A percentile compares a stretch with the other conserved stretches of the same genome.
These are phyloP conservation scores for Aspergillus fumigatus DNA, from an alignment of 2,329 filamentous ascomycete species.

Conservation along the genomic window DNA sequence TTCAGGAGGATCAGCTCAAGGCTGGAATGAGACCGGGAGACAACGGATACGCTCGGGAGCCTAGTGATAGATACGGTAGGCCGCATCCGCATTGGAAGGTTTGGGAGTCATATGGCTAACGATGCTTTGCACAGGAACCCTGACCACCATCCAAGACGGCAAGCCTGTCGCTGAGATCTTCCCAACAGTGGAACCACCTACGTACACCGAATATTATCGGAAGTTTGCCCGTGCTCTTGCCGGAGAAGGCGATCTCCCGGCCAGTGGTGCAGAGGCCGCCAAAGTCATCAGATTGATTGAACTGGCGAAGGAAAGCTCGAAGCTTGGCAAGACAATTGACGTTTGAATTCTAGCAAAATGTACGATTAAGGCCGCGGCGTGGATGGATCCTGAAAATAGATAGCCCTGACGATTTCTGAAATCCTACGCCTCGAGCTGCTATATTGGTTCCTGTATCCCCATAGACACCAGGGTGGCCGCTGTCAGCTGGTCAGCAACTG, in stretches of 20 bases:
- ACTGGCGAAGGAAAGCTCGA: constrained; percentile 51
- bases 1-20: constrained; percentile 70
- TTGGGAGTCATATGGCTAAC: neutral
- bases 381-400: neutral
- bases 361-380: neutral
- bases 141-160: constrained; percentile 55
- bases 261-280: constrained; percentile 49
- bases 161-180: constrained; percentile 48
- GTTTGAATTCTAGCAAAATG: constrained; percentile 18
- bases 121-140: constrained; percentile 23
- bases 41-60: constrained; percentile 61
- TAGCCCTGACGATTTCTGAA: neutral
- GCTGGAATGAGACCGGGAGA: constrained; percentile 59
- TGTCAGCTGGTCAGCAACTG: neutral
- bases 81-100: neutral
- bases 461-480: neutral
- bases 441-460: no score
- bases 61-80: constrained; percentile 53
- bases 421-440: no score
- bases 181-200: constrained; percentile 60
- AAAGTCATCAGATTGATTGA: constrained; percentile 56
- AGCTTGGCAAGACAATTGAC: constrained; percentile 46
- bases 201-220: constrained; percentile 65
- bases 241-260: constrained; percentile 52
- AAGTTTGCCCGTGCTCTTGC: constrained; percentile 49